A percentile compares a stretch with the other conserved stretches of the same genome.
These are phyloP conservation scores for Candolleomyces eurysporus DNA, from an alignment of 768 basidiomycete species.

Conservation along the genomic window DNA sequence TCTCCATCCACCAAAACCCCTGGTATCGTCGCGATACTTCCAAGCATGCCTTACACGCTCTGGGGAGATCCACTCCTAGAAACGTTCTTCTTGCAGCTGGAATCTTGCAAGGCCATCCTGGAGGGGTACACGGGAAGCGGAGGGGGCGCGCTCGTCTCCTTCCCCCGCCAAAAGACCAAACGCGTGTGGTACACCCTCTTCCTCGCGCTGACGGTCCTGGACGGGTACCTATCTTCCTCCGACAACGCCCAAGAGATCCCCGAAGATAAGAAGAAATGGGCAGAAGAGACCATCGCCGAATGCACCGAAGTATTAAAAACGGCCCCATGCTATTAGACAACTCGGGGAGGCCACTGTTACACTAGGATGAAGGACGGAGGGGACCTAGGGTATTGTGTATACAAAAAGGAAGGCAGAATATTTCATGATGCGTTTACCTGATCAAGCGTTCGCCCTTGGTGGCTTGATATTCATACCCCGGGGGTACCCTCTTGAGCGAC, in stretches of 20 bases:
- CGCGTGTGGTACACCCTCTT: conserved; percentile 75
- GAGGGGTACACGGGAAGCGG: conserved; percentile 60
- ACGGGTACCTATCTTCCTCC: conserved; percentile 22
- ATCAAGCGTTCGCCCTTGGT: background rate
- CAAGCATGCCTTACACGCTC: conserved; percentile 52
- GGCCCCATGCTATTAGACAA: conserved; percentile 44
- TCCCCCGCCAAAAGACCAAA: conserved; percentile 72
- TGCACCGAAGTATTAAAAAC: conserved; percentile 43
- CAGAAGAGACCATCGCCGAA: conserved; percentile 37
- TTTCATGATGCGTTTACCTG: background rate
- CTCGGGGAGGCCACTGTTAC: background rate
- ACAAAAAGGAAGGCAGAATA: background rate
- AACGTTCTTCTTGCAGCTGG: conserved; percentile 50
- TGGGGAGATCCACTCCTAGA: conserved; percentile 82
- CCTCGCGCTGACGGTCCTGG: conserved; percentile 53
- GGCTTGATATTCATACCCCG: background rate
- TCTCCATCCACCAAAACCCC: conserved; percentile 18
- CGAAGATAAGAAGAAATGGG: conserved; percentile 35
- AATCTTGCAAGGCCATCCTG: conserved; percentile 37
- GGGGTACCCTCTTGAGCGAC: background rate
- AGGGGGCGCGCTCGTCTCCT: conserved; percentile 48
- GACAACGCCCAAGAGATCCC: conserved; percentile 6
- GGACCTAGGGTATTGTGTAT: background rate
- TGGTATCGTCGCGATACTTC: conserved; percentile 44
- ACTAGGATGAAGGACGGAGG: background rate